These are phyloP conservation scores for Linaria vulgaris DNA, from an alignment of 257 asterid species.

Conservation along the genomic window DNA sequence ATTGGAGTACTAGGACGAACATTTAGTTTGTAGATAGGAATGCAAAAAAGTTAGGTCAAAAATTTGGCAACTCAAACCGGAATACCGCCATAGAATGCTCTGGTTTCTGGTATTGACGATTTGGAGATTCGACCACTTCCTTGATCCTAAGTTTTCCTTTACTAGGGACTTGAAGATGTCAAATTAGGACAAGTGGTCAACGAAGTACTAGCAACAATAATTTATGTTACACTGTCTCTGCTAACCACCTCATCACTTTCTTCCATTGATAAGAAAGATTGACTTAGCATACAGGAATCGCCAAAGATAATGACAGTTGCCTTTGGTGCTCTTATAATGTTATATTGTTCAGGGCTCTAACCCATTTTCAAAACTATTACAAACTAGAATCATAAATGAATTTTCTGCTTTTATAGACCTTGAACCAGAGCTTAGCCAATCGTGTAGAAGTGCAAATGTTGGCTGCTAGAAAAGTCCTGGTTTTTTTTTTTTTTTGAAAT, in stretches of 20 bases:
- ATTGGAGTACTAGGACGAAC: slow-evolving; percentile 1
- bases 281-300: neutral
- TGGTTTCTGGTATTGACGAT: neutral
- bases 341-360: neutral
- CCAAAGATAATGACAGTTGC: neutral
- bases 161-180: neutral
- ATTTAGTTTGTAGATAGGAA: neutral
- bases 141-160: neutral
- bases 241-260: neutral
- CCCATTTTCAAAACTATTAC: neutral
- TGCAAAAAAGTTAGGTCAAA: slow-evolving; percentile 6
- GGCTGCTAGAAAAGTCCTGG: neutral
- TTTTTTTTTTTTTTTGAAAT: neutral
- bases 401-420: neutral
- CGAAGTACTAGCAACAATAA: neutral
- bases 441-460: neutral
- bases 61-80: neutral
- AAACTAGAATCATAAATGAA: neutral
- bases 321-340: neutral
- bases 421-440: slow-evolving; percentile 3
- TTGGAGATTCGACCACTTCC: neutral
- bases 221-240: neutral
- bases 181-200: neutral
- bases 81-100: neutral
- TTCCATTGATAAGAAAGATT: neutral